Base-by-base conservation (phyloP, 192 early-diverging fungal genomes). In the Coemansia sp. region DNA sequence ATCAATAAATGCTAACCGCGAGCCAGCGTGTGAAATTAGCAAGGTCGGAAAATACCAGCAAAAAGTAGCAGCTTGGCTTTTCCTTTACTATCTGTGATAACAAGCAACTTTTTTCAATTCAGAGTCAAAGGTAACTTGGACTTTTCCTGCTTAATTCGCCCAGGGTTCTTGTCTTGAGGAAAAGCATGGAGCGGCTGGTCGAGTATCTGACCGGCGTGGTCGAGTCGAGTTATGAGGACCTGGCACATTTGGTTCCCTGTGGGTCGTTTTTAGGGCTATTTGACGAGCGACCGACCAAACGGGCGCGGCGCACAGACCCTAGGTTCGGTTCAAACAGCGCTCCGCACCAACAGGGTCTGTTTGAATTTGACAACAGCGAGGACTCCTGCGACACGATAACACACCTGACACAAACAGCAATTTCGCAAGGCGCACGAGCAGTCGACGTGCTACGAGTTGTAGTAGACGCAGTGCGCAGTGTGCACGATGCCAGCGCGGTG, bases 291-390 rank as follows among this genome's bases (percentile, higher is more conserved):
- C 77, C 77, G 8, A 68, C 70, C 36, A 80, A 80, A 61, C 72
- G 77, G 38, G 65, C 52, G 36, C 64, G 69, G 14, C 24, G n/a
- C 11, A 26, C 52, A 53, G 51, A 15, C 4, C 51, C 25, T 12
- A 14, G 26, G 10, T 8, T 15, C 23, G 21, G 18, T n/a, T n/a
- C 50, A 21, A 21, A 10, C 24, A 25, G 50, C 20, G 11, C 24
- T 11, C 20, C 21, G 50, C 23, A 21, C 20, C 50, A 52, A 14
- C 11, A 11, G 11, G 58, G 44, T 14, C 34, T 58, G 48, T 73
- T 79, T 47, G 76, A 79, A 31, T 79, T 73, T 31, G 77, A 80
- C 63, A 73, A 74, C 72, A 74, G 68, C 68, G 73, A 74, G 51
- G 58, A 63, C 0, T 73, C 76, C 5, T 72, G 70, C 56, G 51